Evolutionary conservation across 1,139 yeast species (phyloP).

Genomic region (Yamadazyma buinensis): DNA sequence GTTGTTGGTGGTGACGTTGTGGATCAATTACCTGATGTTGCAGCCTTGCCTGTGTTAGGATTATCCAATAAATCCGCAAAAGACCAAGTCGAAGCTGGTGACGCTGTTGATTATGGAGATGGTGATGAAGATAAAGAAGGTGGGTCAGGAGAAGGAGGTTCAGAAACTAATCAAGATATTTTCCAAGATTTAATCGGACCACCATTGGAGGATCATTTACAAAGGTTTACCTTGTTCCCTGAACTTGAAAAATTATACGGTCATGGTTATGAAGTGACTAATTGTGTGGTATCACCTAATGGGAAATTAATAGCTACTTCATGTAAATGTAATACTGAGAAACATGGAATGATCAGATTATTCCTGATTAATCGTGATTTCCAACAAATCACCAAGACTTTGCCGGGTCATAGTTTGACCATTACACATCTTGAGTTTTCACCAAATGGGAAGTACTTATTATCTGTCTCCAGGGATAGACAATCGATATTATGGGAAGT

Average conservation of each 20-base stretch:
- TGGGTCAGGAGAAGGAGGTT: conserved; percentile 35
- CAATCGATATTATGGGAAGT: conserved; percentile 76
- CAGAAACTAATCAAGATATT: conserved; percentile 36
- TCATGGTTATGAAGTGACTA: conserved; percentile 91
- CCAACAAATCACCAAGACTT: conserved; percentile 36
- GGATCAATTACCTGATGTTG: conserved; percentile 61
- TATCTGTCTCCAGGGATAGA: conserved; percentile 90
- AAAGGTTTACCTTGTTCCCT: conserved; percentile 90
- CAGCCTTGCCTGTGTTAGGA: conserved; percentile 90
- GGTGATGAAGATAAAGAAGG: conserved; percentile 17
- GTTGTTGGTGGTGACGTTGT: conserved; percentile 15
- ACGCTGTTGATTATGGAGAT: conserved; percentile 35
- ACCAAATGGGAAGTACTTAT: conserved; percentile 59
- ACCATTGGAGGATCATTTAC: conserved; percentile 86
- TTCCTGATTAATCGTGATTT: conserved; percentile 54
- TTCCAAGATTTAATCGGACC: conserved; percentile 50
- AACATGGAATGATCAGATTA: conserved; percentile 82
- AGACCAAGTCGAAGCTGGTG: conserved; percentile 43
- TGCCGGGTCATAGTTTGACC: conserved; percentile 71
- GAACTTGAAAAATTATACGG: conserved; percentile 93
- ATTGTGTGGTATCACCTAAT: conserved; percentile 69
- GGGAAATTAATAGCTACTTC: conserved; percentile 76
- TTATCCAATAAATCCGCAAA: conserved; percentile 85
- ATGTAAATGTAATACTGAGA: conserved; percentile 81
- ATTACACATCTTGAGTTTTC: conserved; percentile 82